phyloP scores from a whole-genome alignment of 2,329 filamentous ascomycete species.

The Alternaria dauci region DNA sequence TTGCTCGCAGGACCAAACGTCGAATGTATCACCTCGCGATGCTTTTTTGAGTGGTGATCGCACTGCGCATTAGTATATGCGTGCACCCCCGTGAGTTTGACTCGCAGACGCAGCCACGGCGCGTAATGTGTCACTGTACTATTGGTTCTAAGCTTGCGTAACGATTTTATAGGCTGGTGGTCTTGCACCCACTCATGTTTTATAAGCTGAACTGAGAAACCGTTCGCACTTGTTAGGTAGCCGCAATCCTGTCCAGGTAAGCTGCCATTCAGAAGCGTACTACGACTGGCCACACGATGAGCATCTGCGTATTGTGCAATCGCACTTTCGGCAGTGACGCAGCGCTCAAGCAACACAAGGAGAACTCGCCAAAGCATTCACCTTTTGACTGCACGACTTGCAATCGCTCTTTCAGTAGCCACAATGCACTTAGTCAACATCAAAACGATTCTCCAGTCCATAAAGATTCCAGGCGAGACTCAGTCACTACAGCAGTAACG shows the following conservation, averaged over 20 bases:
- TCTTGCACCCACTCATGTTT: neutral
- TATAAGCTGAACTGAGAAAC: neutral
- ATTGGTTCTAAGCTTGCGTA: constrained; percentile 3
- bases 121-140: constrained; percentile 10
- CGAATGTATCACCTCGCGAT: rapidly evolving
- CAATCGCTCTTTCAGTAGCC: constrained; percentile 9
- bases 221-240: neutral
- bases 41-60: neutral
- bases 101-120: constrained; percentile 9
- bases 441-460: constrained; percentile 7
- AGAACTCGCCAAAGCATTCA: constrained; percentile 11
- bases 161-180: neutral
- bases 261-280: neutral
- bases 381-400: constrained; percentile 6
- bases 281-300: neutral
- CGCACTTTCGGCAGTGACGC: constrained; percentile 4
- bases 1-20: no score
- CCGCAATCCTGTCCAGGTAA: neutral
- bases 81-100: neutral
- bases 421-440: constrained; percentile 12
- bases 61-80: neutral
- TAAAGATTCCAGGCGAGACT: constrained; percentile 4
- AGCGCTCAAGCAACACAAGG: constrained; percentile 6
- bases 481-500: neutral
- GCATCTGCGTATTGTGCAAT: constrained; percentile 3